Percentiles rank a stretch among this genome's conserved stretches.
Evolutionary conservation across 345 rosid genomes (phyloP).

Genomic region (Durio zibethinus): DNA sequence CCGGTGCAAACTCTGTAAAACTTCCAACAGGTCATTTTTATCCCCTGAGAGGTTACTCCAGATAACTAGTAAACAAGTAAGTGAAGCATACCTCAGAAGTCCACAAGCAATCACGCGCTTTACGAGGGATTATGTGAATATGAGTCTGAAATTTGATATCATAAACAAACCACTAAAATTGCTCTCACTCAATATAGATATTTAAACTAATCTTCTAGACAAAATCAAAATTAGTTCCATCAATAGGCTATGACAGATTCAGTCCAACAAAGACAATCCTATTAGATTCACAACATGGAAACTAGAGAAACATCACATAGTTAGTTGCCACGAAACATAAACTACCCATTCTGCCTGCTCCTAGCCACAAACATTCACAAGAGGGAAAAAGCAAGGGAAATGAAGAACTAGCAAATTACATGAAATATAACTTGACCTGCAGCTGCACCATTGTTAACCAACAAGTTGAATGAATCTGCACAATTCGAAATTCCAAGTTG

Average conservation of each 20-base stretch:
- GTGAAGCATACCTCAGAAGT: conserved; percentile 64
- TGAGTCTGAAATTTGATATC: conserved; percentile 61
- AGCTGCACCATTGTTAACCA: conserved; percentile 90
- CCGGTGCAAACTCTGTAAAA: conserved; percentile 64
- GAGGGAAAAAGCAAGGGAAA: background rate
- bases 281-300: background rate
- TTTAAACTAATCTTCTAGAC: background rate
- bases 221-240: background rate
- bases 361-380: background rate
- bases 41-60: background rate
- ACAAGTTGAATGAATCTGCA: conserved; percentile 90
- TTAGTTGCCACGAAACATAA: conserved; percentile 1
- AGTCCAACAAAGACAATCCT: background rate
- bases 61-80: background rate
- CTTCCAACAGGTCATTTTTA: background rate
- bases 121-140: conserved; percentile 91
- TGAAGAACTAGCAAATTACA: conserved; percentile 36
- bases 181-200: background rate
- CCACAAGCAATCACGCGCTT: conserved; percentile 81
- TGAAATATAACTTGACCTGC: conserved; percentile 98
- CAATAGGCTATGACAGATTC: background rate
- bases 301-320: background rate
- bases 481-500: background rate
- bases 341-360: background rate
- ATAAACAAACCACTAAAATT: background rate